Evolutionary conservation across 179 eudicot species (phyloP).

Genomic region (Patellifolia procumbens): DNA sequence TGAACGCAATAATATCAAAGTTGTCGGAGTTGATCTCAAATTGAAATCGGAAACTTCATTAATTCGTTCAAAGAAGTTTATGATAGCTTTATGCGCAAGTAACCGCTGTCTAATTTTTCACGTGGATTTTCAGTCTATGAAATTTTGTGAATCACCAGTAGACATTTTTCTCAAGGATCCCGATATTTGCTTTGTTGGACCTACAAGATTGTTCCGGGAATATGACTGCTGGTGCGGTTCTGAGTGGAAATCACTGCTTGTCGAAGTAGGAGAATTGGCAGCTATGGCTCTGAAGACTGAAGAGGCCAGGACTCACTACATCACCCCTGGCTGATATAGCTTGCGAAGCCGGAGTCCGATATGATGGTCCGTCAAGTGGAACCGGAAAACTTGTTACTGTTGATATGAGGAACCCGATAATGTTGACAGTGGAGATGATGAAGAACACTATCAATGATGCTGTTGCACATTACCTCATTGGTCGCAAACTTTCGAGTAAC

Average conservation of each 20-base stretch:
- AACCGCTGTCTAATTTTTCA: neutral
- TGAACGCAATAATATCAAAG: neutral
- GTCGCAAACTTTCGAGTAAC: conserved; percentile 13
- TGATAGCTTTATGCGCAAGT: neutral
- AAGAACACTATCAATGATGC: conserved; percentile 15
- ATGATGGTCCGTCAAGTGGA: too few species aligned
- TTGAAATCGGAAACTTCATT: neutral
- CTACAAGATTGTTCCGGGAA: neutral
- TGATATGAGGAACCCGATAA: neutral
- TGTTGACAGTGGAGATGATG: conserved; percentile 10
- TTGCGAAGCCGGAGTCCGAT: too few species aligned
- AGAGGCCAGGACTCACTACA: conserved; percentile 4
- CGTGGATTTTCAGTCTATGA: neutral
- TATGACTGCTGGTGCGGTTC: too few species aligned
- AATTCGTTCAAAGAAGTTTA: too few species aligned
- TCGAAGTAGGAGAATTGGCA: conserved; percentile 16
- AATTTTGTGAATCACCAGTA: too few species aligned
- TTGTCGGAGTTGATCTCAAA: too few species aligned
- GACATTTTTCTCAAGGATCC: neutral
- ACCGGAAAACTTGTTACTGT: too few species aligned
- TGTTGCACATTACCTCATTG: conserved; percentile 12
- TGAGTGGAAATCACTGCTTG: neutral
- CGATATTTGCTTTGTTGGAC: neutral
- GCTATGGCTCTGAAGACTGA: conserved; percentile 23
- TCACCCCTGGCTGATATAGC: neutral